Evolutionary conservation across 257 asterid species (phyloP).

Genomic region (Petunia axillaris): DNA sequence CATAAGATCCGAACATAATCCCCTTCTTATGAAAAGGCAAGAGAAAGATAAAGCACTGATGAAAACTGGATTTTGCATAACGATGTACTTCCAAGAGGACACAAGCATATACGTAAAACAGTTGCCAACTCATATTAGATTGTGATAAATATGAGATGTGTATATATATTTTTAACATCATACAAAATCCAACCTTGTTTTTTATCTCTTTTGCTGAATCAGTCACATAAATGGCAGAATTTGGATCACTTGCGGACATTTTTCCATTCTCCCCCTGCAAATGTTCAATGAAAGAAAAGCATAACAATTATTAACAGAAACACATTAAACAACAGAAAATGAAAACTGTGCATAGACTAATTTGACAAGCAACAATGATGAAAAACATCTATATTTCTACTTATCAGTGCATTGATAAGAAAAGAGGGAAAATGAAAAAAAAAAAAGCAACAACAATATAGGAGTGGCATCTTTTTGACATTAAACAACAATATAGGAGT

Average conservation of each 20-base stretch:
- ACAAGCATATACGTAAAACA: background rate
- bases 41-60: background rate
- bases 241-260: constrained; percentile 95
- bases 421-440: background rate
- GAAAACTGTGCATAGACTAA: constrained; percentile 25
- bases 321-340: background rate
- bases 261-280: constrained; percentile 90
- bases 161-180: background rate
- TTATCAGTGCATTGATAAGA: background rate
- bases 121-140: background rate
- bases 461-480: too few species aligned
- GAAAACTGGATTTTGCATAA: background rate
- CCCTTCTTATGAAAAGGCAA: background rate
- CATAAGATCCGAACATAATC: too few species aligned
- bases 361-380: constrained; percentile 1
- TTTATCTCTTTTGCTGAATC: constrained; percentile 84
- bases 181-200: constrained; percentile 58
- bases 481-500: too few species aligned
- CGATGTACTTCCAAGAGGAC: background rate
- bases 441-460: background rate
- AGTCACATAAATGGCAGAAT: constrained; percentile 90
- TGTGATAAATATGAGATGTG: background rate
- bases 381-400: background rate
- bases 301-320: constrained; percentile 24
- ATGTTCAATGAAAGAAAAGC: background rate